Percentiles rank a stretch among this genome's conserved stretches.
Evolutionary conservation across 129 eudicot species (phyloP).

Genomic region (Artemisia annua): DNA sequence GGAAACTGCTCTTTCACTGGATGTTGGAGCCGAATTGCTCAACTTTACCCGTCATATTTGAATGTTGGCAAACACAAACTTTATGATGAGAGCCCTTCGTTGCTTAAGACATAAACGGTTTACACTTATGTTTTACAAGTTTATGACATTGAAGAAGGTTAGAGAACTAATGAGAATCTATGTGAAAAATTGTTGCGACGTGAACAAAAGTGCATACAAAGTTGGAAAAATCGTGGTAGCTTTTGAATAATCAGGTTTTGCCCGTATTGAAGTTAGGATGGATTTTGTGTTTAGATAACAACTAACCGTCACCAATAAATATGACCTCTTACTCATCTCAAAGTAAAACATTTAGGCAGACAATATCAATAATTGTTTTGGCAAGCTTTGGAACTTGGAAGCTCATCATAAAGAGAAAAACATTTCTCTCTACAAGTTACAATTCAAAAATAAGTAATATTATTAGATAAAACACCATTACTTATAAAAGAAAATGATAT

Average conservation of each 20-base stretch:
- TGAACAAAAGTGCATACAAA: not conserved
- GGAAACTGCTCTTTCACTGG: conserved; percentile 87
- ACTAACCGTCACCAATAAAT: conserved; percentile 34
- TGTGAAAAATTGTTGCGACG: conserved; percentile 13
- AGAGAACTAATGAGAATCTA: not conserved
- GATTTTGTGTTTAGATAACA: conserved; percentile 29
- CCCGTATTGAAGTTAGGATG: conserved; percentile 37
- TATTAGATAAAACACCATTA: no score
- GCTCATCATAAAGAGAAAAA: no score
- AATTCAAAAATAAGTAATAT: no score
- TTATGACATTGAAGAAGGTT: not conserved
- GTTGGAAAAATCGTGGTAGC: not conserved
- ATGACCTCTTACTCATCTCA: not conserved
- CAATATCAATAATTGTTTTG: not conserved
- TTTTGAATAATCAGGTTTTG: conserved; percentile 24
- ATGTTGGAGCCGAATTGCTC: conserved; percentile 64
- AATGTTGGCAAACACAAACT: not conserved
- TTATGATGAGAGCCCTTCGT: not conserved
- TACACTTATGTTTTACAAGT: not conserved
- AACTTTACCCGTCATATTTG: conserved; percentile 28
- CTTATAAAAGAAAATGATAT: no score
- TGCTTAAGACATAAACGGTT: not conserved
- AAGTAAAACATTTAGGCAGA: conserved; percentile 36
- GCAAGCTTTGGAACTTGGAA: not conserved
- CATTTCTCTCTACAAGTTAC: no score